Percentiles rank a stretch among this genome's conserved stretches.
These are phyloP conservation scores for Plasmodium sp. DNA, from an alignment of 169 alveolate genomes.

Conservation along the genomic window DNA sequence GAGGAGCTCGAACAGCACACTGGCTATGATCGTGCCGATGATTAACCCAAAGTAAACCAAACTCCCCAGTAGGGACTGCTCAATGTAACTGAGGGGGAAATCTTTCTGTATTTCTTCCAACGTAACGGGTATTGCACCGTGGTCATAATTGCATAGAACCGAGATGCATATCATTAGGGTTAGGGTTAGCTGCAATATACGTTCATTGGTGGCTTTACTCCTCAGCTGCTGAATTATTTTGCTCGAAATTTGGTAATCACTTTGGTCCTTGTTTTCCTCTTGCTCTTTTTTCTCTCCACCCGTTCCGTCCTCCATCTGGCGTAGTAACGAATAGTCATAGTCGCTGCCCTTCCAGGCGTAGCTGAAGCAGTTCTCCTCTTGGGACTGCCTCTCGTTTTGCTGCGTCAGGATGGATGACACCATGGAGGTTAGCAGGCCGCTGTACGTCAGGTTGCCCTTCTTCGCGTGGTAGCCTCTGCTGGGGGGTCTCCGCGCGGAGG, in stretches of 20 bases:
- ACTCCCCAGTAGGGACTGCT: conserved; percentile 84
- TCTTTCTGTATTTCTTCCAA: conserved; percentile 78
- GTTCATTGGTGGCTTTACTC: not conserved
- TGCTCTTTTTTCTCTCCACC: not conserved
- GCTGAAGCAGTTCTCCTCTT: conserved; percentile 24
- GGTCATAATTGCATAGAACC: conserved; percentile 79
- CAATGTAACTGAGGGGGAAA: conserved; percentile 76
- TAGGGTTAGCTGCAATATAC: conserved; percentile 22
- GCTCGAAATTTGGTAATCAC: not conserved
- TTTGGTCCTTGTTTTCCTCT: not conserved
- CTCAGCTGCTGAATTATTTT: not conserved
- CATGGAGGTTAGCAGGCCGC: conserved; percentile 71
- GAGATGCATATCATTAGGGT: conserved; percentile 54
- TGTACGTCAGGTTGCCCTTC: conserved; percentile 33
- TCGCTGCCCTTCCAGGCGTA: not conserved
- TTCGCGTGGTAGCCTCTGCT: conserved; percentile 3
- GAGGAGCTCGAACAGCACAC: conserved; percentile 73
- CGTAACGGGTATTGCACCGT: conserved; percentile 83
- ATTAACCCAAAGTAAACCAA: conserved; percentile 86
- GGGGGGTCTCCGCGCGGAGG: not conserved
- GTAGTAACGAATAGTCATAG: conserved; percentile 22
- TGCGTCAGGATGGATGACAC: conserved; percentile 67
- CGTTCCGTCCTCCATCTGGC: not conserved
- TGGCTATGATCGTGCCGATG: conserved; percentile 83
- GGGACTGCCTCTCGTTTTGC: conserved; percentile 44